phyloP scores from a whole-genome alignment of 2,329 filamentous ascomycete species.

The Calonectria naviculata region DNA sequence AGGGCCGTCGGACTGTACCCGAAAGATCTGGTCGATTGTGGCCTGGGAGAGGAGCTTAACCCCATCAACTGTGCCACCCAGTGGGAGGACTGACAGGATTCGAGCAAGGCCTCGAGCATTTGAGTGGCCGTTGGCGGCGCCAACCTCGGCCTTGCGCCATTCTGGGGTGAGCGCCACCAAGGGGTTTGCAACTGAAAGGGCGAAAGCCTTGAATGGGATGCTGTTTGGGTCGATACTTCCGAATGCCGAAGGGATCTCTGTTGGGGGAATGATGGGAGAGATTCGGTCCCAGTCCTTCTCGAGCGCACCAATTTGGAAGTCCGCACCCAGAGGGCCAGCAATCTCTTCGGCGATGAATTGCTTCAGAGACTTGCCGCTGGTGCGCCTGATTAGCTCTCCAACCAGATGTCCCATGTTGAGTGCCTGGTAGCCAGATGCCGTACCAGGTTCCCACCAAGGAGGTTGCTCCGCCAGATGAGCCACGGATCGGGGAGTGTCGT shows the following conservation, averaged over 20 bases:
- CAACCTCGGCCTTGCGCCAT: background rate
- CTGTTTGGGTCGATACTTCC: background rate
- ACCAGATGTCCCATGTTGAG: constrained; percentile 53
- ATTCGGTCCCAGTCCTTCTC: constrained; percentile 55
- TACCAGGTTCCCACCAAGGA: constrained; percentile 58
- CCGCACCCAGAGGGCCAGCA: constrained; percentile 42
- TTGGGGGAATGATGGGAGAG: constrained; percentile 38
- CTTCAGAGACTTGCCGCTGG: constrained; percentile 52
- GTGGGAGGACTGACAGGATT: background rate
- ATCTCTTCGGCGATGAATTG: constrained; percentile 53
- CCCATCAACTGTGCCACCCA: background rate
- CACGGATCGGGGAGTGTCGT: constrained; percentile 42
- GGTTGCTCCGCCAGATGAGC: constrained; percentile 51
- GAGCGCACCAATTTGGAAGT: constrained; percentile 56
- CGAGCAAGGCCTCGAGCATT: background rate
- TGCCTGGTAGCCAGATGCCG: constrained; percentile 54
- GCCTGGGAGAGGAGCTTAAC: background rate
- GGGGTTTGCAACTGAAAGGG: background rate
- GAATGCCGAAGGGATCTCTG: background rate
- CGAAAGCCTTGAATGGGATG: background rate
- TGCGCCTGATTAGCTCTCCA: constrained; percentile 54
- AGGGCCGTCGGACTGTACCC: background rate
- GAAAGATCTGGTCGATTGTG: background rate
- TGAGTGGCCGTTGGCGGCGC: background rate
- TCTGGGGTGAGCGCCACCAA: background rate